Conservation (phyloP, 2,329 filamentous ascomycete genomes). For the Niveomyces coronatus region DNA sequence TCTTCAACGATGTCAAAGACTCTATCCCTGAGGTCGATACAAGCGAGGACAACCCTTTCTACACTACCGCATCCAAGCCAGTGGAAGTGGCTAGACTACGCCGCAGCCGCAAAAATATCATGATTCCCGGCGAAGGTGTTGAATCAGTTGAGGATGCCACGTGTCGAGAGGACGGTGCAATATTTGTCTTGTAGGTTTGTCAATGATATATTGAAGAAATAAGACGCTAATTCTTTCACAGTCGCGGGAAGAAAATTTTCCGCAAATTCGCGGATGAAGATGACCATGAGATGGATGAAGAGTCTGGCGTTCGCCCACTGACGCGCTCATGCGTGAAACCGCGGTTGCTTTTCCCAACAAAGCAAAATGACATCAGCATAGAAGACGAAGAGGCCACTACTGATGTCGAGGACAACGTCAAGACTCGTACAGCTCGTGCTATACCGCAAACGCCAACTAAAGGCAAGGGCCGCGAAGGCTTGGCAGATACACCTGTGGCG, state of each 20-base stretch:
- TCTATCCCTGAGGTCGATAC: slow-evolving; percentile 57
- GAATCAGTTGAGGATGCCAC: slow-evolving; percentile 53
- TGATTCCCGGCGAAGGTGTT: slow-evolving; percentile 46
- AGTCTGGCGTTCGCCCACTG: slow-evolving; percentile 33
- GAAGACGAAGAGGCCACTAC: slow-evolving; percentile 52
- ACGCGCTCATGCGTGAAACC: slow-evolving; percentile 64
- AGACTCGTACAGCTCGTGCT: slow-evolving; percentile 17
- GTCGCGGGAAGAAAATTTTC: slow-evolving; percentile 72
- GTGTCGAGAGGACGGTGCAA: slow-evolving; percentile 58
- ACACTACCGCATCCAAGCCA: slow-evolving; percentile 32
- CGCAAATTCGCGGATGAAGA: slow-evolving; percentile 49
- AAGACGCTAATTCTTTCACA: slow-evolving; percentile 26
- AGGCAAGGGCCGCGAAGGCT: slow-evolving; percentile 20
- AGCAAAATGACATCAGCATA: slow-evolving; percentile 32
- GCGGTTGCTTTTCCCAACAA: slow-evolving; percentile 56
- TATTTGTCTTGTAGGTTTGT: slow-evolving; percentile 67
- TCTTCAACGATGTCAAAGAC: slow-evolving; percentile 74
- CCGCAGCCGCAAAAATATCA: slow-evolving; percentile 45
- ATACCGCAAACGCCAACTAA: slow-evolving; percentile 29
- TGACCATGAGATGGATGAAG: slow-evolving; percentile 25
- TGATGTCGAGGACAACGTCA: slow-evolving; percentile 43
- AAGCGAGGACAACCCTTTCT: slow-evolving; percentile 64
- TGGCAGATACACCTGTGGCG: slow-evolving; percentile 39
- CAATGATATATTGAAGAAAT: slow-evolving; percentile 1
- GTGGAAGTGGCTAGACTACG: slow-evolving; percentile 32